phyloP scores from a whole-genome alignment of 2,329 filamentous ascomycete genomes.

The Rhynchosporium secalis region DNA sequence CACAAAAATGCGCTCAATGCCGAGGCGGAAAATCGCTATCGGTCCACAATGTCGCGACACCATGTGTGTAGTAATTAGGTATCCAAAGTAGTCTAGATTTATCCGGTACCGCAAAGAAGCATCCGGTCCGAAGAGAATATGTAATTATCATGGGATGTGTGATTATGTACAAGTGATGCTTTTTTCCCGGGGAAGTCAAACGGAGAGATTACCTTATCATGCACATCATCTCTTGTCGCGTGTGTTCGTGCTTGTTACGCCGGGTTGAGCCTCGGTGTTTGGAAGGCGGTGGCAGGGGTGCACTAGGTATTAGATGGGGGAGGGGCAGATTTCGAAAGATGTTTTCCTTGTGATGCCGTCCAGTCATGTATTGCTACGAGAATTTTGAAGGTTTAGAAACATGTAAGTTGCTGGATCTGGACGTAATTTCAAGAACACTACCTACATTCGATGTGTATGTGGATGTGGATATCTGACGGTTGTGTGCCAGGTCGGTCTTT shows the following conservation, averaged over 20 bases:
- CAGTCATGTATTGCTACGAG: too few species aligned
- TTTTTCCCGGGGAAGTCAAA: conserved; percentile 10
- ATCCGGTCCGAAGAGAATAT: neutral
- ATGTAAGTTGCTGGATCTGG: neutral
- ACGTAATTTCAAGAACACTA: too few species aligned
- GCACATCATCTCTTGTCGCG: conserved; percentile 26
- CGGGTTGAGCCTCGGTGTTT: conserved; percentile 21
- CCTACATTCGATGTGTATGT: too few species aligned
- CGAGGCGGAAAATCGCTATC: conserved; percentile 8
- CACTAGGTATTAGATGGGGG: neutral
- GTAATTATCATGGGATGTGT: neutral
- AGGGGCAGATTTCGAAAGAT: neutral
- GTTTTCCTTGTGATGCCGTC: conserved; percentile 2
- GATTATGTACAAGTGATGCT: neutral
- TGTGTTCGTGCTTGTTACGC: conserved; percentile 10
- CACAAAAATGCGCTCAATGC: conserved; percentile 8
- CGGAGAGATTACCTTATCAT: conserved; percentile 28
- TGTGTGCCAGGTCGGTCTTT: too few species aligned
- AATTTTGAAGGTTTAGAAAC: too few species aligned
- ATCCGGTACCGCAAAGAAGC: neutral
- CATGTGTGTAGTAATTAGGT: neutral
- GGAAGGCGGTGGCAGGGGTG: conserved; percentile 15
- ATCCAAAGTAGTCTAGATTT: neutral
- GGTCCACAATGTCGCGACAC: conserved; percentile 1
- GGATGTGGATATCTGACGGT: too few species aligned